Conservation (phyloP, 176 grass and related monocot species). For the Zoysia pacifica region DNA sequence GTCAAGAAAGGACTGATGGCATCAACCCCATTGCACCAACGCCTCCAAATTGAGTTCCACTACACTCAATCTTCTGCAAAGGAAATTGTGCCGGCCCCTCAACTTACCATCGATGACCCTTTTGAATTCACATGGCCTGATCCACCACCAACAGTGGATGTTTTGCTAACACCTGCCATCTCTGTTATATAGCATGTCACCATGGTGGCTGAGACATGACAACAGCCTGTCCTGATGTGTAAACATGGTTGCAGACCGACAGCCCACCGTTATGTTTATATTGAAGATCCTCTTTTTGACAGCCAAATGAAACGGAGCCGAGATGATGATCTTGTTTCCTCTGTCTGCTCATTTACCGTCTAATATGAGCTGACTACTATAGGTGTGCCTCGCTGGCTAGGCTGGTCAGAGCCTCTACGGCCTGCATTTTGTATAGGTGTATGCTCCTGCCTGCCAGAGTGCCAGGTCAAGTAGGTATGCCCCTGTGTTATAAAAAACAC, state of each 20-base stretch:
- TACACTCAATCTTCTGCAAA: conserved; percentile 42
- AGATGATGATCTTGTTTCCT: conserved; percentile 37
- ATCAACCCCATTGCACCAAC: conserved; percentile 57
- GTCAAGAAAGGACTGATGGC: conserved; percentile 54
- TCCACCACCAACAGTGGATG: conserved; percentile 16
- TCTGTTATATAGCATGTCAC: conserved; percentile 38
- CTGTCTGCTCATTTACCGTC: background rate
- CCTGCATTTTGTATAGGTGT: conserved; percentile 53
- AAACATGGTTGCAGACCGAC: conserved; percentile 5
- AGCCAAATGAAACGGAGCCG: background rate
- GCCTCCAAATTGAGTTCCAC: conserved; percentile 92
- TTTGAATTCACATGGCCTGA: conserved; percentile 61
- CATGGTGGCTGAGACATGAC: background rate
- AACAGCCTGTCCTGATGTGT: background rate
- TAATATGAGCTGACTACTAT: conserved; percentile 44
- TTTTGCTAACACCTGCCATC: conserved; percentile 25
- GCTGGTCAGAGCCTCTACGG: conserved; percentile 29
- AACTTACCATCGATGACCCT: background rate
- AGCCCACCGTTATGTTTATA: background rate
- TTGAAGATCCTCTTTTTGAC: conserved; percentile 22
- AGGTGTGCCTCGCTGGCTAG: background rate
- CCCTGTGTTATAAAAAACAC: conserved; percentile 12
- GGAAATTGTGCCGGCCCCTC: conserved; percentile 18
- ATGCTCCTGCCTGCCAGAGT: conserved; percentile 18
- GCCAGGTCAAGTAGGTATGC: conserved; percentile 3